Evolutionary conservation across 2,329 filamentous ascomycete species (phyloP), one percentile per base, ranked within the genome.

Genomic region (Atkinsonella texensis): DNA sequence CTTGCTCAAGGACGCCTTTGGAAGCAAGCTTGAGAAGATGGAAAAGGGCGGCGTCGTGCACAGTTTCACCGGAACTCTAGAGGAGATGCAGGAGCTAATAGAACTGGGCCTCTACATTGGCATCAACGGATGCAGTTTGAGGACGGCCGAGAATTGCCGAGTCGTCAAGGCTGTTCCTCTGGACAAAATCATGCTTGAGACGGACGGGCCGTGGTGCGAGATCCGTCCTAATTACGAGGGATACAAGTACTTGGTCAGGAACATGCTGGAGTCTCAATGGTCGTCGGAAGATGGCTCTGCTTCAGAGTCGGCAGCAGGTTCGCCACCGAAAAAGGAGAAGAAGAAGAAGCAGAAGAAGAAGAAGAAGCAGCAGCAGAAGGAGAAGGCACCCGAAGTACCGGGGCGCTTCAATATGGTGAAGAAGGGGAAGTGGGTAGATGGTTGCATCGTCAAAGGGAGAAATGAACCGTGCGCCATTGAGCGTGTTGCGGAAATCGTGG

Each of bases 151-250:
- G 64, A 98, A 97, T 60, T 80, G 95, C 41, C 83, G 79, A 13
- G 90, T 96, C 2, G 89, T 96, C 11, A 81, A 77, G 56, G 79
- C 84, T 54, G 81, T 97, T 40, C 85, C 83, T 11, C 71, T 98
- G 11, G 82, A 90, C 52, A 73, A 84, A 46, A 68, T 98, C 50
- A 94, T 97, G 77, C 81, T 98, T 46, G 93, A 98, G 74, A 98
- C 93, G 0, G 93, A 98, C 65, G 93, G 93, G 2, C 93, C 93
- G 3, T 98, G 93, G 87, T 98, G 93, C 63, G 93, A 98, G 67
- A 91, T 98, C 53, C 76, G 93, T 23, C 84, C 89, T 1, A 88
- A 81, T 32, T 91, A 98, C 69, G 89, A 90, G 32, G 89, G 88
- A 2, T 87, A 84, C 60, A 85, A 84, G 66, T 85, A 84, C 57